Evolutionary conservation across 106 monocot genomes (phyloP).

Genomic region (Allium cepa): DNA sequence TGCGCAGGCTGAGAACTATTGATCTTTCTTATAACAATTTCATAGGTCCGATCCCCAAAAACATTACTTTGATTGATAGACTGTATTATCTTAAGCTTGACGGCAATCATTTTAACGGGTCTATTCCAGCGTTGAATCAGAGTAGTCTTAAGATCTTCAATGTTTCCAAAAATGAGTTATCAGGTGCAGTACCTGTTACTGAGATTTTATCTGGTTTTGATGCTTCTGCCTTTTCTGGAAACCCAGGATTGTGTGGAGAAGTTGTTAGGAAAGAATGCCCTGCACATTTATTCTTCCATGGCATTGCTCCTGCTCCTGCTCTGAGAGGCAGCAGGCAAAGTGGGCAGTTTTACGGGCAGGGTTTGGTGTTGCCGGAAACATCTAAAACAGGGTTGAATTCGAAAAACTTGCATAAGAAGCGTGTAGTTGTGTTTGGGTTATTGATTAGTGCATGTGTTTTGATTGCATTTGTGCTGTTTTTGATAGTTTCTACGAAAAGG

Average conservation of each 20-base stretch:
- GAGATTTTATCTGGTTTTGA: slow-evolving; percentile 18
- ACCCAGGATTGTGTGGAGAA: slow-evolving; percentile 56
- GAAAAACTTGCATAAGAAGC: slow-evolving; percentile 10
- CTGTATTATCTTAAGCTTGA: slow-evolving; percentile 50
- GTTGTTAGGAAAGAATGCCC: slow-evolving; percentile 48
- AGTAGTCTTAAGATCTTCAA: slow-evolving; percentile 53
- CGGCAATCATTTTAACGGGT: slow-evolving; percentile 41
- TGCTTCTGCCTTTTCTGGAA: slow-evolving; percentile 35
- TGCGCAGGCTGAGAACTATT: slow-evolving; percentile 54
- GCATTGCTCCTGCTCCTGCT: slow-evolving; percentile 9
- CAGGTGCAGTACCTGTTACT: slow-evolving; percentile 53
- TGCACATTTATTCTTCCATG: slow-evolving; percentile 32
- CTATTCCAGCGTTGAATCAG: slow-evolving; percentile 59
- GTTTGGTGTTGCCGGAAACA: slow-evolving; percentile 10
- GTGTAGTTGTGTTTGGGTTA: slow-evolving; percentile 17
- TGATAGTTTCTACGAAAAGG: slow-evolving; percentile 21
- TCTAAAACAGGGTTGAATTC: slow-evolving; percentile 17
- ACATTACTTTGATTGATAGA: slow-evolving; percentile 19
- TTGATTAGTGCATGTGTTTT: slow-evolving; percentile 13
- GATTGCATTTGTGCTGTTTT: slow-evolving; percentile 22
- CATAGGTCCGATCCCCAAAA: slow-evolving; percentile 28
- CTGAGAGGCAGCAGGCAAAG: neutral
- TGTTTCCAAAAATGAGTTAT: slow-evolving; percentile 47
- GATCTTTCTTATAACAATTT: slow-evolving; percentile 64
- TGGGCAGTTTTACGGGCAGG: slow-evolving; percentile 4